phyloP scores from a whole-genome alignment of 2,329 filamentous ascomycete species.

The Cylindrodendrum hubeiense region DNA sequence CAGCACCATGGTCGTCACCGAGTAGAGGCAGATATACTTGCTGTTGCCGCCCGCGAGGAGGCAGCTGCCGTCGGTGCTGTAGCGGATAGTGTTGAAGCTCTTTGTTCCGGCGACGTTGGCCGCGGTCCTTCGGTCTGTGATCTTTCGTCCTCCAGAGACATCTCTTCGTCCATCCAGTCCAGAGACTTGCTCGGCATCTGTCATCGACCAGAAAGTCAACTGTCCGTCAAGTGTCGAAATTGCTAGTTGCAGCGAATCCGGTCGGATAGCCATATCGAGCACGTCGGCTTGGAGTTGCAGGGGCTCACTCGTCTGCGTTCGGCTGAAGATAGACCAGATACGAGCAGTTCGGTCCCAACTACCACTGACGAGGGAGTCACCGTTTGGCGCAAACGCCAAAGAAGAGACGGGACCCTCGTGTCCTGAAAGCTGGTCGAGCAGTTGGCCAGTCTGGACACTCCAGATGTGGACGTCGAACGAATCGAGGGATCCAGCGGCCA shows the following conservation, averaged over 20 bases:
- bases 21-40: conserved; percentile 98
- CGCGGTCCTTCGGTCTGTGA: conserved; percentile 88
- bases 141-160: conserved; percentile 90
- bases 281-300: conserved; percentile 93
- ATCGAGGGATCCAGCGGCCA: conserved; percentile 94
- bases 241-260: conserved; percentile 91
- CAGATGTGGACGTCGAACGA: conserved; percentile 98
- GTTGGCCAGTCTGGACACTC: conserved; percentile 97
- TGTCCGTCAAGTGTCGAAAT: conserved; percentile 95
- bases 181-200: conserved; percentile 86
- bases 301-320: conserved; percentile 95
- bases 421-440: conserved; percentile 89
- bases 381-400: conserved; percentile 89
- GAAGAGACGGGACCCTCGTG: conserved; percentile 95
- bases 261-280: conserved; percentile 85
- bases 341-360: conserved; percentile 97
- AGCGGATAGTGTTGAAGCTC: conserved; percentile 87
- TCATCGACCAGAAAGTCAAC: conserved; percentile 93
- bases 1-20: conserved; percentile 90
- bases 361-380: conserved; percentile 85
- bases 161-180: conserved; percentile 92
- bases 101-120: conserved; percentile 93
- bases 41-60: conserved; percentile 93
- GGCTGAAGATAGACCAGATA: conserved; percentile 94
- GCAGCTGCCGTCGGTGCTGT: conserved; percentile 93